Evolutionary conservation across 2,329 filamentous ascomycete genomes (phyloP).

Genomic region (Pestalotiopsis sp.): DNA sequence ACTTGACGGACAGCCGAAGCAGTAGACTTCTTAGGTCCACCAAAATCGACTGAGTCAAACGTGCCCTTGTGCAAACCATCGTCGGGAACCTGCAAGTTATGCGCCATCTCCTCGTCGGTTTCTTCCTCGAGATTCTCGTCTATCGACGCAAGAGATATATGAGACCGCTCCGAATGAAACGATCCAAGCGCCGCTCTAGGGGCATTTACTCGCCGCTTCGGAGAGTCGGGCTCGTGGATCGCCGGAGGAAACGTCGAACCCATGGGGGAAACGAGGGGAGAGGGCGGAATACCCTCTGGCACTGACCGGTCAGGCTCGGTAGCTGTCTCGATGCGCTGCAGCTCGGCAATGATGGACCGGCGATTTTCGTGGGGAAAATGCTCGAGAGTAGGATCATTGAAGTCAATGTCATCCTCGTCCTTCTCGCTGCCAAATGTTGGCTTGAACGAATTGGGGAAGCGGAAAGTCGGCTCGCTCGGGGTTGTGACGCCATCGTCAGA

Average conservation of each 20-base stretch:
- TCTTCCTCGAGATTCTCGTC: constrained; percentile 14
- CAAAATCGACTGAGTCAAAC: constrained; percentile 5
- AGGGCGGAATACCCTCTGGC: constrained; percentile 20
- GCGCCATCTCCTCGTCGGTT: not conserved
- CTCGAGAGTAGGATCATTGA: constrained; percentile 31
- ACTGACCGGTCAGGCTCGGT: constrained; percentile 29
- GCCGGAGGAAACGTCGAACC: constrained; percentile 3
- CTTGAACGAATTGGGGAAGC: not conserved
- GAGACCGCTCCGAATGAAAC: constrained; percentile 13
- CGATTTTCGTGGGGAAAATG: constrained; percentile 31
- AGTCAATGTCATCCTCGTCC: constrained; percentile 19
- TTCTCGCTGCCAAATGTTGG: not conserved
- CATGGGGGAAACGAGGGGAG: constrained; percentile 19
- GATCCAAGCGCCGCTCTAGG: constrained; percentile 5
- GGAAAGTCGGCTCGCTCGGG: not conserved
- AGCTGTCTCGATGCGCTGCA: constrained; percentile 32
- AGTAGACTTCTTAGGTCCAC: not conserved
- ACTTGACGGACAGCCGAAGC: not conserved
- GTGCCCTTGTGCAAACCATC: not conserved
- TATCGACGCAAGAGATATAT: constrained; percentile 14
- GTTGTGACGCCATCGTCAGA: not conserved
- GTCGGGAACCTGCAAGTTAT: not conserved
- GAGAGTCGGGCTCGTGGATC: not conserved
- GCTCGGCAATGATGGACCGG: constrained; percentile 31
- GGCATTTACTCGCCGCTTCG: not conserved